Evolutionary conservation across 1,139 yeast species (phyloP), one percentile per base, ranked within the genome.

Genomic region (Candida tetrigidarum): DNA sequence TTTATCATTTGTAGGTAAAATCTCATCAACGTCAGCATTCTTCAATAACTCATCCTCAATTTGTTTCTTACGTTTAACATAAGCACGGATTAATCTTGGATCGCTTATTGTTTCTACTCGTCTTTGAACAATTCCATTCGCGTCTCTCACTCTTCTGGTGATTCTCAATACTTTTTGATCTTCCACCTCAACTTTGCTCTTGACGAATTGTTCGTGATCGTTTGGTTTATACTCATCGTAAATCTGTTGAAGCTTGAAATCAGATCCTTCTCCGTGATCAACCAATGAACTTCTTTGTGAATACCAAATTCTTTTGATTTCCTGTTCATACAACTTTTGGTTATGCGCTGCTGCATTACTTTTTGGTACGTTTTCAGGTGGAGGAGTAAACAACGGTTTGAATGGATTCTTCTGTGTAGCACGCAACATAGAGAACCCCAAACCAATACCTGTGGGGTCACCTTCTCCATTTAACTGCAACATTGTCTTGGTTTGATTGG

Each of bases 401-500:
- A 93, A 93, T 1, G 97, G 96, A 57, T 96, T 96, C 65, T 92
- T 93, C 87, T 93, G 96, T 0, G 98, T 89, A 0, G 97, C 89
- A 51, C 92, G 79, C 53, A 92, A 74, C 56, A 92, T 87, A n/a
- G 96, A 89, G 55, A 87, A 87, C 0, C 95, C 96, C 51, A 89
- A 86, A 1, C 96, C 96, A 50, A 88, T 82, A 27, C 96, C 97
- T 0, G 96, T 84, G 2, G 97, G 96, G 63, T 93, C 99, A 42
- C 98, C 99, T 49, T 86, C 95, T n/a, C 97, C 97, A 59, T 90
- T 91, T 33, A 95, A 79, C 59, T 92, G 97, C 39, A 95, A 75
- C 98, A 93, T 93, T 1, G 97, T 95, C 58, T 96, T 92, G 45
- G 97, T 95, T 60, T 92, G 98, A 27, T 96, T 92, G 5, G 99